Evolutionary conservation across 2,329 filamentous ascomycete species (phyloP), one percentile per base, ranked within the genome.

Genomic region (Fusarium albosuccineum): DNA sequence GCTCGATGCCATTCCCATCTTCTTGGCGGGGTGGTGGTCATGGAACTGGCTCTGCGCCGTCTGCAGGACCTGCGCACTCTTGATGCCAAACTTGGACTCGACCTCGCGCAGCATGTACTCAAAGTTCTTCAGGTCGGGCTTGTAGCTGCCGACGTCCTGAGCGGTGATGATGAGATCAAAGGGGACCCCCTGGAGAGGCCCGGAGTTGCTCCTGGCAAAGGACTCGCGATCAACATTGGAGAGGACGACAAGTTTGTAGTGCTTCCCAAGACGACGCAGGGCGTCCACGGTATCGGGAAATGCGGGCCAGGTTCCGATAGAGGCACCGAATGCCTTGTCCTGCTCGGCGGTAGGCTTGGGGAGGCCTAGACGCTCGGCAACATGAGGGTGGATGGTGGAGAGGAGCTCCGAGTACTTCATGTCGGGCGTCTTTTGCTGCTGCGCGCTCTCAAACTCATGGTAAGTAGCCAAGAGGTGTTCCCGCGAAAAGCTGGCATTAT

Each of bases 71-170:
- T 87, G 76, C 0, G 79, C 78, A 67, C 86, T 87, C 53, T 81
- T 78, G 0, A 90, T 75, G 0, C 86, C 87, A 69, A 91, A 87
- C n/a, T 83, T 81, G 2, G 78, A 71, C 70, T 85, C 62, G 2
- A 87, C 84, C 48, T 85, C 79, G 10, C 79, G 75, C 5, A 92
- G 74, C 82, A 93, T 82, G 73, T 89, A 88, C 57, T 87, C 82
- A 60, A 93, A 93, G 66, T 93, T 92, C 52, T 80, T 78, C 30
- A 80, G 71, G 67, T 89, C 83, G 0, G 91, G 91, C 78, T 93
- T 94, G 74, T 93, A 93, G 13, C 83, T 85, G 0, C 91, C 90
- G 29, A 93, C 86, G 40, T 92, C 88, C 74, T 93, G 82, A 0
- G 91, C 91, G 0, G 90, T 92, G 72, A 90, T 85, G 37, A 92